Evolutionary conservation across 1,284 basidiomycete genomes (phyloP), one percentile per base, ranked within the genome.

Genomic region (Trametes sp.): DNA sequence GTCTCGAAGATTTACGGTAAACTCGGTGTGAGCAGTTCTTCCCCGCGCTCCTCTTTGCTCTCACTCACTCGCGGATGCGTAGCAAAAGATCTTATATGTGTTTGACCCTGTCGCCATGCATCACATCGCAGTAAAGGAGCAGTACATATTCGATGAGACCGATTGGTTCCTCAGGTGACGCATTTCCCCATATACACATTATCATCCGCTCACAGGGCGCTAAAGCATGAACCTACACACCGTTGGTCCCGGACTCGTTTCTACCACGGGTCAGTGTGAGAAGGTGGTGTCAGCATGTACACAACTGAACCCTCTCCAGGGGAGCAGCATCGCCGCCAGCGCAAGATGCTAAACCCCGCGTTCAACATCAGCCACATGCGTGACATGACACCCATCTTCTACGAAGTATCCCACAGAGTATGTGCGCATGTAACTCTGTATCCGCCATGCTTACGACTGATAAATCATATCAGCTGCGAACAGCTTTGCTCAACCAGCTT

Each of bases 41-140:
- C 28, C 9, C 9, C 13, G 31, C 31, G 4, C 5, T 23, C 4
- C 21, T 6, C 16, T 36, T 11, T 23, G n/a, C 8, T 16, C 8
- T 11, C 13, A 24, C 42, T 36, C 9, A 21, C n/a, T 4, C 2
- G 14, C 28, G 13, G 9, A n/a, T 19, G 16, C 23, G 1, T 16
- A 69, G 68, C 53, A 49, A 21, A 69, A 61, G 46, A 62, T 64
- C 19, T 36, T 69, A 24, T 66, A 67, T 28, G 59, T 65, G 6
- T 68, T 66, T 38, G 69, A 70, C 41, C 61, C 69, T 2, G 51
- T 49, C 13, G 66, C 69, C 2, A 62, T 70, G 59, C 65, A 66
- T 11, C 66, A 60, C 28, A 65, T 70, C 14, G 65, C 62, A 9
- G 64, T 70, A 28, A 70, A 70, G 50, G 69, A 70, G 19, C 66